Evolutionary conservation across 2,329 filamentous ascomycete species (phyloP).

Genomic region (Ceratocystis albifundus): DNA sequence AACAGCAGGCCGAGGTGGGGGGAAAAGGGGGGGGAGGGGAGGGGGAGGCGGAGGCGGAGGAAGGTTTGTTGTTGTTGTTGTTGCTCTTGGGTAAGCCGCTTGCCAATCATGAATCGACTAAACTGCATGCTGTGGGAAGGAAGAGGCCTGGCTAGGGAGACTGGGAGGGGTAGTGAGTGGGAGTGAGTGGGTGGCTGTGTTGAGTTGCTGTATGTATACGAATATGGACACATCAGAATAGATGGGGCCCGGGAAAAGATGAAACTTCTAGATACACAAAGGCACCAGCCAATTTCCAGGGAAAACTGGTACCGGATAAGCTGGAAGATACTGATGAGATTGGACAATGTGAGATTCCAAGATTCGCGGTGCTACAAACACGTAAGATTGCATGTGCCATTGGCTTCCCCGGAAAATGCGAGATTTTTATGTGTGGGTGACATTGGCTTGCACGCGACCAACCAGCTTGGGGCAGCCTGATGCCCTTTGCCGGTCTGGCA

Average conservation of each 20-base stretch:
- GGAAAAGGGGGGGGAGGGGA: background rate
- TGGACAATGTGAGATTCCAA: background rate
- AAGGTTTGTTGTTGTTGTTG: background rate
- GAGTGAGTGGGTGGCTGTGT: background rate
- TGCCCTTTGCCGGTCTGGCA: background rate
- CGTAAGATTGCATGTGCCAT: constrained; percentile 1
- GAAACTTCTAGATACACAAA: background rate
- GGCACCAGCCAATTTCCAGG: background rate
- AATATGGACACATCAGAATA: background rate
- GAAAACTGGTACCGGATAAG: background rate
- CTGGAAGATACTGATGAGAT: background rate
- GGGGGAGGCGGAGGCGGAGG: background rate
- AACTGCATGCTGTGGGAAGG: background rate
- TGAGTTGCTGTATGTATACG: background rate
- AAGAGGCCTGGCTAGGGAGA: background rate
- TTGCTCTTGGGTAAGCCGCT: background rate
- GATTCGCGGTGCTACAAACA: background rate
- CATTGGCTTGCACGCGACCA: background rate
- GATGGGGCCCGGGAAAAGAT: background rate
- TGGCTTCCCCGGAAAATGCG: constrained; percentile 2
- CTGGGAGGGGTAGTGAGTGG: background rate
- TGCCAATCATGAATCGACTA: background rate
- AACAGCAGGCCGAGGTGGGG: background rate
- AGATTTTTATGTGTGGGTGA: background rate
- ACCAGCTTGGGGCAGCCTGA: background rate